Base-by-base conservation (phyloP, 1,284 basidiomycete genomes). In the Sanguinoderma infundibulare region DNA sequence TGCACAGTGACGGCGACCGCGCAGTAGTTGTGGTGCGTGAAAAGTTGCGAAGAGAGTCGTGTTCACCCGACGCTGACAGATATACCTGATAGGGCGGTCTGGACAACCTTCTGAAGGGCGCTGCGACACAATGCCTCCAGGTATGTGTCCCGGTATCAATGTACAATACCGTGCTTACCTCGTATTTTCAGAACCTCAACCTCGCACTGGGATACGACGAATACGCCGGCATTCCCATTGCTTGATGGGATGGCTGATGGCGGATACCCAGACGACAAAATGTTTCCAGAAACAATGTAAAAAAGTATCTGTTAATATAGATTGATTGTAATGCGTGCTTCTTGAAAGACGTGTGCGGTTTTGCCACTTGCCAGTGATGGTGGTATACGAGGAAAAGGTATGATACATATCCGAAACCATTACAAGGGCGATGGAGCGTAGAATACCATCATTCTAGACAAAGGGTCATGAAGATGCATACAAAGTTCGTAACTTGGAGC, bases 101-200 rank as follows among this genome's bases (percentile, higher is more conserved):
- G 67, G 98, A 99, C 75, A 99, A 99, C 78, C 78, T 99, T 61
- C 82, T 99, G 64, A 99, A 99, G 77, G 97, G 97, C 10, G 98
- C 97, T 51, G 97, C 97, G 7, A 99, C 97, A 20, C 98, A 99
- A 78, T 98, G 96, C 76, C 73, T 99, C 62, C 95, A 96, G 83
- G 93, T 94, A 61, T 42, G 87, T 51, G 38, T 35, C n/a, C n/a
- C 32, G 30, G 2, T n/a, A 28, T 49, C 36, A 22, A 60, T 57
- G 51, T 40, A 9, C 46, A 22, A 49, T 10, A 24, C 12, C 53
- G 38, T 54, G 12, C 52, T 35, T 51, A 6, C 40, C n/a, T 34
- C n/a, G 26, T 35, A 12, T 30, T 15, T 12, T 6, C 76, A 98
- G 92, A 99, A 99, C 77, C 78, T 99, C 72, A 99, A 99, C 79